Evolutionary conservation across 176 grass and related monocot genomes (phyloP).

Genomic region (Aegilops speltoides): DNA sequence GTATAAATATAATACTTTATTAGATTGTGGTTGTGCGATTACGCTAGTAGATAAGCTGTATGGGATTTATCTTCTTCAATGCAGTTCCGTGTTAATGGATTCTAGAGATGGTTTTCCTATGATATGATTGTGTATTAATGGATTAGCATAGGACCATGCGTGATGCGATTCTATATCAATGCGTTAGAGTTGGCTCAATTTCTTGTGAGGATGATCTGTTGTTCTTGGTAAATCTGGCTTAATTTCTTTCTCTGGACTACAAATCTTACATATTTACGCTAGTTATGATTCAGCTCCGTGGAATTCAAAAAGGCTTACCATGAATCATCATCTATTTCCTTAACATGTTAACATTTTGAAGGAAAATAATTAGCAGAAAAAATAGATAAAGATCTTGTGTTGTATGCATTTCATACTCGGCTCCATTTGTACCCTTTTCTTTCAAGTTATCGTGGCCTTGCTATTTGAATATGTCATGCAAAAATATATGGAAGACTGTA

Average conservation of each 20-base stretch:
- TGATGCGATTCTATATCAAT: not conserved
- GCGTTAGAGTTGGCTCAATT: not conserved
- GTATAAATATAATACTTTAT: no score
- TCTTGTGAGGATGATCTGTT: not conserved
- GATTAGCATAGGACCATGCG: no score
- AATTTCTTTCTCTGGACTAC: not conserved
- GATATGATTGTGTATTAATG: no score
- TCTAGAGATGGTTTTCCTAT: no score
- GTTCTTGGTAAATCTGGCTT: not conserved
- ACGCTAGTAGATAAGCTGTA: no score
- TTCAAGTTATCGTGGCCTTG: no score
- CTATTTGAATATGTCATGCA: not conserved
- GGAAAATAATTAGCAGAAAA: not conserved
- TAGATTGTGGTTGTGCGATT: no score
- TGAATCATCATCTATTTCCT: not conserved
- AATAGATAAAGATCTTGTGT: not conserved
- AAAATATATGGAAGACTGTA: no score
- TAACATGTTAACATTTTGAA: not conserved
- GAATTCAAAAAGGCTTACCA: not conserved
- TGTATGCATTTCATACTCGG: not conserved
- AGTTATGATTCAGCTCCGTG: not conserved
- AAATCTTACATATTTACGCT: not conserved
- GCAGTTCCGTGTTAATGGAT: no score
- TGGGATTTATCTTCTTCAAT: no score
- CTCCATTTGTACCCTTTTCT: not conserved